Conservation (phyloP, 2,329 filamentous ascomycete species). For the Xylariaceae sp. region DNA sequence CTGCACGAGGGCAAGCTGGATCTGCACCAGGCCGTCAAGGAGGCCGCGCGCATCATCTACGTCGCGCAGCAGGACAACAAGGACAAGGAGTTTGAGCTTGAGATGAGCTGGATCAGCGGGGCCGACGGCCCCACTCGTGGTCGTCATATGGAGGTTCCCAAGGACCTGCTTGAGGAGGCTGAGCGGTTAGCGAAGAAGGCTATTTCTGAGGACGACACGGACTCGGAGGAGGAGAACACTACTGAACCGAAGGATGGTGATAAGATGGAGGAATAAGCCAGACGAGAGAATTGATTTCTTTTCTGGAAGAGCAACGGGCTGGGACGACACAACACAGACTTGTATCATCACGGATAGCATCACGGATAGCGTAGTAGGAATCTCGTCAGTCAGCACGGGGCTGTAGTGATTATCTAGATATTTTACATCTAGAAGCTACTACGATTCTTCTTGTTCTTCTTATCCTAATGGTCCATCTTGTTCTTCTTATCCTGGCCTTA, state of each 20-base stretch:
- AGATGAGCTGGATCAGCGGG: constrained; percentile 97
- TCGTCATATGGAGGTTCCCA: constrained; percentile 87
- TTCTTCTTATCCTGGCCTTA: background rate
- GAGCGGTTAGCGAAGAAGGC: constrained; percentile 88
- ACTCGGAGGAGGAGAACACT: constrained; percentile 62
- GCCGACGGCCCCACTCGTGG: constrained; percentile 85
- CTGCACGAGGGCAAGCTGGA: constrained; percentile 71
- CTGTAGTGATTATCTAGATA: constrained; percentile 22
- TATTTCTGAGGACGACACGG: constrained; percentile 82
- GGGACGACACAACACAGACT: constrained; percentile 5
- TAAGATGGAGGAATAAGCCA: constrained; percentile 80
- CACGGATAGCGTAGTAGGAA: background rate
- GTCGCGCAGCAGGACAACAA: constrained; percentile 98
- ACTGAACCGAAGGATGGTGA: constrained; percentile 59
- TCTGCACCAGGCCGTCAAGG: constrained; percentile 84
- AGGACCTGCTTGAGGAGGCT: constrained; percentile 83
- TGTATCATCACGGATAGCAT: constrained; percentile 22
- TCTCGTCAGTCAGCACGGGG: constrained; percentile 12
- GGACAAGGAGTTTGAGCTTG: constrained; percentile 98
- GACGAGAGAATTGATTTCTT: background rate
- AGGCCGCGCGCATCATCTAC: constrained; percentile 95
- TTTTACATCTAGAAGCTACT: constrained; percentile 22
- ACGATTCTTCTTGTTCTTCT: background rate
- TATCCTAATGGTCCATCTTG: too few relatives aligned
- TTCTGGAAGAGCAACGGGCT: background rate